Evolutionary conservation across 2,329 filamentous ascomycete genomes (phyloP).

Genomic region (Pseudogymnoascus sp.): DNA sequence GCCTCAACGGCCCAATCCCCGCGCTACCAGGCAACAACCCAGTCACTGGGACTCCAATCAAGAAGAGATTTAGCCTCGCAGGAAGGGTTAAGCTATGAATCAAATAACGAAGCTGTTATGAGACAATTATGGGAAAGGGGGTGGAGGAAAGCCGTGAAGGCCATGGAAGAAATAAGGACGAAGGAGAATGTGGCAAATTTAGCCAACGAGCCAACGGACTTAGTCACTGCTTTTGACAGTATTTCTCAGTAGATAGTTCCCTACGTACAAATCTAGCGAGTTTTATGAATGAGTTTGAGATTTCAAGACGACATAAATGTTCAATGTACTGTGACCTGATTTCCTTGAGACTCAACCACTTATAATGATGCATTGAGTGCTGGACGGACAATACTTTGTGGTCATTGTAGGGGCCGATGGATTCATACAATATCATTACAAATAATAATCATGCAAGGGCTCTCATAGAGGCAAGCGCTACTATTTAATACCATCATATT

Average conservation of each 20-base stretch:
- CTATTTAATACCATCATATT: neutral
- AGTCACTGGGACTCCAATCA: neutral
- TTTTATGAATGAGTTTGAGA: constrained; percentile 9
- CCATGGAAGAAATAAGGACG: neutral
- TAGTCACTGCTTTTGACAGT: neutral
- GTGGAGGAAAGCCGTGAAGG: neutral
- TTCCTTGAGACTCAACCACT: too few species aligned
- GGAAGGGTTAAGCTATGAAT: neutral
- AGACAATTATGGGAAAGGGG: neutral
- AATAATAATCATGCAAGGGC: neutral
- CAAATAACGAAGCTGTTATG: neutral
- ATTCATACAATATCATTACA: neutral
- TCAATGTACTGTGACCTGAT: neutral
- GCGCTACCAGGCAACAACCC: constrained; percentile 14
- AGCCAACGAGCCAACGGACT: neutral
- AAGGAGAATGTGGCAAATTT: neutral
- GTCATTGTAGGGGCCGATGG: neutral
- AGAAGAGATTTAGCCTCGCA: neutral
- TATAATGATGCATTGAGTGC: too few species aligned
- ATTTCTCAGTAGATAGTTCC: neutral
- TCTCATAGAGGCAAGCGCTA: neutral
- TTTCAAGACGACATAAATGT: neutral
- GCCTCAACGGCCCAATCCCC: constrained; percentile 12
- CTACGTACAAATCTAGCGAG: neutral
- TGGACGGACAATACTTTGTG: too few species aligned